Evolutionary conservation across 2,329 filamentous ascomycete species (phyloP), one percentile per base, ranked within the genome.

Genomic region (Trichoderma breve): DNA sequence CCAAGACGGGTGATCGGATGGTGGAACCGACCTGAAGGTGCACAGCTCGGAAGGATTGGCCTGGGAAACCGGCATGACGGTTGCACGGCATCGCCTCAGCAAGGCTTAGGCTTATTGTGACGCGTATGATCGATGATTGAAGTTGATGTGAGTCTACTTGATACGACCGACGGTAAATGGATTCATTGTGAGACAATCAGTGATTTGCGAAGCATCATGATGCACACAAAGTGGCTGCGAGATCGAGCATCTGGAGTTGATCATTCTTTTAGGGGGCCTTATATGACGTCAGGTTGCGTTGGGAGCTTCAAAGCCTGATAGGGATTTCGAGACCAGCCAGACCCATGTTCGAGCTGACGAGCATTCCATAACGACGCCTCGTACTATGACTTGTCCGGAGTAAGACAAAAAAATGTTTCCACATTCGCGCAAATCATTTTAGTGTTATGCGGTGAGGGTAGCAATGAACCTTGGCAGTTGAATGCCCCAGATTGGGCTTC

Each of bases 261-360:
- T 43, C 63, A n/a, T 55, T 26, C 34, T 64, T 60, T 18, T 28
- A 26, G 30, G 47, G 70, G 39, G 39, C 14, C 47, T 28, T 62
- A 21, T 30, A 68, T 72, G 70, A 72, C 70, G 70, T 72, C 70
- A 72, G 70, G 18, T 24, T 72, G 70, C 63, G 43, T 67, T 61
- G 55, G 39, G 55, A 34, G 70, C 7, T 14, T 28, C 51, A 43
- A 30, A 26, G 57, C 28, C 57, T 47, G 61, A 64, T 47, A 30
- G 24, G 21, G 32, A 39, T 36, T 60, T 34, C 18, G 11, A 60
- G 57, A 32, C 28, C 57, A 8, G 36, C 28, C 28, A 18, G 57
- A 60, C 28, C 28, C 28, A 32, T 30, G 30, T n/a, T 32, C 28
- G 18, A 32, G 57, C 28, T 32, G 57, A 21, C 18, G n/a, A 60